Percentiles rank a stretch among this genome's conserved stretches.
Conservation (phyloP, 306 rosid genomes). For the Potentilla sterilis region DNA sequence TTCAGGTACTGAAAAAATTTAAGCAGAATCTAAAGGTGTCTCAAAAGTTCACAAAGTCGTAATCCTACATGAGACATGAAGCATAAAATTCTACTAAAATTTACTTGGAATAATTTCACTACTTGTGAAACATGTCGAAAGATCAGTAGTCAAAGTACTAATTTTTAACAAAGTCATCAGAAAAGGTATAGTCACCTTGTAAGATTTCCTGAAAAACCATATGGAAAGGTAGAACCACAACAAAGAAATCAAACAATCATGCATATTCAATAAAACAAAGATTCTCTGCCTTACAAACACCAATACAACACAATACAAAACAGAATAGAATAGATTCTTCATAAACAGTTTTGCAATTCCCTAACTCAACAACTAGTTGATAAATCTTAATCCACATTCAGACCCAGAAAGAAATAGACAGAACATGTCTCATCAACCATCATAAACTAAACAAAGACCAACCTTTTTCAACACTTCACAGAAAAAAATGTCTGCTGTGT, state of each 20-base stretch:
- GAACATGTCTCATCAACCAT: conserved; percentile 7
- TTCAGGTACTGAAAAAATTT: not conserved
- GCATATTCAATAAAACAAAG: not conserved
- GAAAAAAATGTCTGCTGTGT: not conserved
- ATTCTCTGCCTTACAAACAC: not conserved
- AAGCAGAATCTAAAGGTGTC: not conserved
- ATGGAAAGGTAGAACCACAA: not conserved
- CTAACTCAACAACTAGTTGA: not conserved
- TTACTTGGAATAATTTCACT: not conserved
- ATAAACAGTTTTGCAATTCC: not conserved
- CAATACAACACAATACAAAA: not conserved
- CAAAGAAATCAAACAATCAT: not conserved
- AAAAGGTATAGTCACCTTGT: too few species aligned
- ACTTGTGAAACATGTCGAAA: not conserved
- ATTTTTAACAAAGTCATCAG: not conserved
- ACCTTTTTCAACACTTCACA: not conserved
- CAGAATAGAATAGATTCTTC: not conserved
- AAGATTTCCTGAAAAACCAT: not conserved
- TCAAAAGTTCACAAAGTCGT: conserved; percentile 13
- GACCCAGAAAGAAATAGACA: not conserved
- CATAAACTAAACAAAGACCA: not conserved
- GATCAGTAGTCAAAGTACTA: not conserved
- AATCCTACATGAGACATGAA: conserved; percentile 1
- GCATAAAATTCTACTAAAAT: not conserved
- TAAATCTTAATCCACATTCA: not conserved